Conservation (phyloP, 1,284 basidiomycete species). For the Microbotryum silenes-acaulis region DNA sequence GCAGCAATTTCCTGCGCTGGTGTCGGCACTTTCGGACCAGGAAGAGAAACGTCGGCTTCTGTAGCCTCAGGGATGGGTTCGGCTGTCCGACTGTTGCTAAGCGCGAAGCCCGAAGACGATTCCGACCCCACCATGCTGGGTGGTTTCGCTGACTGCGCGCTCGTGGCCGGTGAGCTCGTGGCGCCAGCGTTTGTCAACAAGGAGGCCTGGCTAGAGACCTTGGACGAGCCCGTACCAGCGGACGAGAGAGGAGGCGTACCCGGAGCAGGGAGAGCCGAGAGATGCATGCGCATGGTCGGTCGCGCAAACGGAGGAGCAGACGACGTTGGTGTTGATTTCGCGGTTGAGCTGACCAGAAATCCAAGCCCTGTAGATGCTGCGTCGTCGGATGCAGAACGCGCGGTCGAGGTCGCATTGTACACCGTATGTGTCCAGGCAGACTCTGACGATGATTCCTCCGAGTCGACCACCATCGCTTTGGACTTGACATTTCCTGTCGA, state of each 20-base stretch:
- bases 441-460: background rate
- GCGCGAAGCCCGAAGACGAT: background rate
- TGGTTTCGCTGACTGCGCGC: background rate
- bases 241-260: conserved; percentile 1
- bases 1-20: too few relatives aligned
- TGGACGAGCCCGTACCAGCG: conserved; percentile 1
- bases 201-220: background rate
- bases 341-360: too few relatives aligned
- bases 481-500: background rate
- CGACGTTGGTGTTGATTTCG: too few relatives aligned
- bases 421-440: background rate
- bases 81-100: too few relatives aligned
- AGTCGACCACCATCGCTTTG: background rate
- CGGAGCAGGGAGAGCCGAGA: background rate
- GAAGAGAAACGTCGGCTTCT: background rate
- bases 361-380: background rate
- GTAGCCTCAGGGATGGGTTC: background rate
- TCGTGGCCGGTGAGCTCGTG: background rate
- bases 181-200: background rate
- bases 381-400: background rate
- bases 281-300: background rate
- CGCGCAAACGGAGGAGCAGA: background rate
- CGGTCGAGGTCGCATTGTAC: background rate
- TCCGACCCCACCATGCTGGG: background rate
- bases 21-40: too few relatives aligned